A percentile compares a stretch with the other conserved stretches of the same genome.
phyloP scores from a whole-genome alignment of 1,284 basidiomycete genomes.

The Ustilago shanxiensis region DNA sequence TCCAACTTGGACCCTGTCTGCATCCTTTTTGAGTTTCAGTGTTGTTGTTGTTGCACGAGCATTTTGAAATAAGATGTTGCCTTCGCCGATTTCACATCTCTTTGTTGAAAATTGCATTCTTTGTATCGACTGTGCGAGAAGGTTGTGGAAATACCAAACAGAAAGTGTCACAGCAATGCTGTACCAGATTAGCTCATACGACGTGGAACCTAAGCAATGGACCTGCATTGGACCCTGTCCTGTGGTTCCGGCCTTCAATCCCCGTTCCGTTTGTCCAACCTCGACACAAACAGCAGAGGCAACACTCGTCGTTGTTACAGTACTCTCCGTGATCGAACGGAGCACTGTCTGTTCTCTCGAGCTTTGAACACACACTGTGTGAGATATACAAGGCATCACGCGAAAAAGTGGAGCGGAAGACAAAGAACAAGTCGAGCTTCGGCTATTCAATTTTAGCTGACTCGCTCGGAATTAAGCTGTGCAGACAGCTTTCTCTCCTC shows the following conservation, averaged over 20 bases:
- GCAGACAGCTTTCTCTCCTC: not conserved
- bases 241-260: too few species aligned
- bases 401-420: slow-evolving; percentile 10
- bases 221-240: slow-evolving; percentile 1
- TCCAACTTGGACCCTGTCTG: slow-evolving; percentile 16
- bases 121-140: slow-evolving; percentile 26
- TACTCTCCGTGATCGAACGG: too few species aligned
- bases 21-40: not conserved
- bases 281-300: too few species aligned
- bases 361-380: too few species aligned
- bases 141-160: too few species aligned
- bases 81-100: slow-evolving; percentile 13
- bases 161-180: slow-evolving; percentile 14
- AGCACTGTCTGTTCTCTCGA: too few species aligned
- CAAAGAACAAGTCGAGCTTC: slow-evolving; percentile 9
- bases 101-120: not conserved
- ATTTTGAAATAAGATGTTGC: not conserved
- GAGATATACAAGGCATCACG: too few species aligned
- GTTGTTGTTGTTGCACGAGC: not conserved
- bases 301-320: too few species aligned
- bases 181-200: slow-evolving; percentile 14
- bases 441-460: slow-evolving; percentile 27
- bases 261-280: too few species aligned
- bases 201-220: not conserved
- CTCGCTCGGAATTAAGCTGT: slow-evolving; percentile 24